A percentile compares a stretch with the other conserved stretches of the same genome.
Conservation (phyloP, 2,329 filamentous ascomycete species). For the Aspergillus luchuensis region DNA sequence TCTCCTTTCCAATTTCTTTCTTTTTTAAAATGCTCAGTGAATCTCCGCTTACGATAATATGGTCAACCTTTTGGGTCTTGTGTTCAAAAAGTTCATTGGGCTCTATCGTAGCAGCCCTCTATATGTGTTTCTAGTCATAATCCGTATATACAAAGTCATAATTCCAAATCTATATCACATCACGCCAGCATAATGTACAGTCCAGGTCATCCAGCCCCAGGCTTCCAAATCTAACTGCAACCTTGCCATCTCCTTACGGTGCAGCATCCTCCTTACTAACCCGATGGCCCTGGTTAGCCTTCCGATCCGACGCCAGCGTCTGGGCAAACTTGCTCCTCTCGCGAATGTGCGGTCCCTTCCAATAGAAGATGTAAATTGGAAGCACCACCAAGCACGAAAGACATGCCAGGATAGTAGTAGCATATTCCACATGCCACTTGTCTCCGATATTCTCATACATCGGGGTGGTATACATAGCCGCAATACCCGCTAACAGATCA, state of each 20-base stretch:
- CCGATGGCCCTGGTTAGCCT: conserved; percentile 27
- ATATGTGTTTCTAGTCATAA: too few relatives aligned
- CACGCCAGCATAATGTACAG: too few relatives aligned
- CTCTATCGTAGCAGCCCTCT: too few relatives aligned
- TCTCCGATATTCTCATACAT: conserved; percentile 62
- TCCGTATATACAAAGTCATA: too few relatives aligned
- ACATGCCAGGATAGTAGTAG: conserved; percentile 60
- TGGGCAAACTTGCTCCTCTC: conserved; percentile 63
- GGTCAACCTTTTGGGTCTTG: too few relatives aligned
- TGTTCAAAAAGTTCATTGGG: too few relatives aligned
- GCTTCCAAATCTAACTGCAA: too few relatives aligned
- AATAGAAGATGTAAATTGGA: conserved; percentile 66
- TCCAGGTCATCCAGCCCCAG: too few relatives aligned
- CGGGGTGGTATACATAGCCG: conserved; percentile 67
- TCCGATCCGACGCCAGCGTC: conserved; percentile 46
- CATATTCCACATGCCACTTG: conserved; percentile 56
- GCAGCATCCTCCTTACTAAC: conserved; percentile 25
- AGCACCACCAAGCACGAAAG: conserved; percentile 61
- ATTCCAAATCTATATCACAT: too few relatives aligned
- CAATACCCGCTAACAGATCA: conserved; percentile 70
- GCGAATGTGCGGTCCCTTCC: conserved; percentile 59
- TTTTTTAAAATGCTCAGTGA: too few relatives aligned
- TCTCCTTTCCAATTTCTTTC: too few relatives aligned
- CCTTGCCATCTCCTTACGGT: background rate
- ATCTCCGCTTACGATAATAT: too few relatives aligned